Percentiles rank a stretch among this genome's conserved stretches.
phyloP scores from a whole-genome alignment of 73 alveolate species.

The Uronychia binucleata region DNA sequence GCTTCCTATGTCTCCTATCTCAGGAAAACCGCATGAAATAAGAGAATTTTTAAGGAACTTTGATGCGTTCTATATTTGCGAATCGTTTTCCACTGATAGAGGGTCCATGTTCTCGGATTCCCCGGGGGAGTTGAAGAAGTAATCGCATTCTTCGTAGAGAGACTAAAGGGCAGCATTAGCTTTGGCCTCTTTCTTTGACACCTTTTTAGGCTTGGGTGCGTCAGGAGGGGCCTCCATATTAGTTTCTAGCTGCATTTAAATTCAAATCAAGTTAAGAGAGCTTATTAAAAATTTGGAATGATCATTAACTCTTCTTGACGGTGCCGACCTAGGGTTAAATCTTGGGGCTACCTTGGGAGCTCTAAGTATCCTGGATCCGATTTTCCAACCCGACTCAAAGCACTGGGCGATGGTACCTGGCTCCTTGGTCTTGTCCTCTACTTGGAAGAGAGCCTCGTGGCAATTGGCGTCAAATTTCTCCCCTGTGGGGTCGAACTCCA shows the following conservation, averaged over 20 bases:
- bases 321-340: background rate
- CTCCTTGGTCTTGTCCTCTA: constrained; percentile 75
- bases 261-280: background rate
- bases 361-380: constrained; percentile 81
- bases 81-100: background rate
- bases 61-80: background rate
- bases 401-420: constrained; percentile 67
- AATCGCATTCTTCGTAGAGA: background rate
- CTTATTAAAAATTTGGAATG: background rate
- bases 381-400: constrained; percentile 78
- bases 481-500: constrained; percentile 75
- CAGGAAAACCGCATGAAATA: background rate
- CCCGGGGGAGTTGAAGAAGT: background rate
- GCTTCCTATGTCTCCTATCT: background rate
- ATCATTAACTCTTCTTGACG: background rate
- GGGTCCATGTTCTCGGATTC: background rate
- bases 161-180: background rate
- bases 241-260: background rate
- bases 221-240: background rate
- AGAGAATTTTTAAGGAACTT: background rate
- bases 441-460: constrained; percentile 85
- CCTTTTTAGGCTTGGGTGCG: background rate
- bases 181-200: background rate
- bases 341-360: constrained; percentile 72
- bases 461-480: constrained; percentile 82